A percentile compares a stretch with the other conserved stretches of the same genome.
phyloP scores from a whole-genome alignment of 257 asterid species.

The Euphrasia confusa region DNA sequence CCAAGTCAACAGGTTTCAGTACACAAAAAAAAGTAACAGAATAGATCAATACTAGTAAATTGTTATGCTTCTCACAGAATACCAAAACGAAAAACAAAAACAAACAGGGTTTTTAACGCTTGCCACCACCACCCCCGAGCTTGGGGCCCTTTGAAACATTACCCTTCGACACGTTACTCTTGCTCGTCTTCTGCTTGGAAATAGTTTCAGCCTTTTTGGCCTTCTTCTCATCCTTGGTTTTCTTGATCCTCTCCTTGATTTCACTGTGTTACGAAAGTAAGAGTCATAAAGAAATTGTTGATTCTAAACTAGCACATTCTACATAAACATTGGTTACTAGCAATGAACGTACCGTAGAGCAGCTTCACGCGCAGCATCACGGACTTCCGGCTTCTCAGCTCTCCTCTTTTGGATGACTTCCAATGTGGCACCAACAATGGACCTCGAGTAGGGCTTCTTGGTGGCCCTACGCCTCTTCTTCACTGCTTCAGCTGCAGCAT shows the following conservation, averaged over 20 bases:
- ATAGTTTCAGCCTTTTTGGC: constrained; percentile 8
- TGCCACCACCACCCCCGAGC: constrained; percentile 14
- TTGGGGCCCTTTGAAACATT: constrained; percentile 6
- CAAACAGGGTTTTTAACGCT: not conserved
- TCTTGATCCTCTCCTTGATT: constrained; percentile 18
- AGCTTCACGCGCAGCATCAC: constrained; percentile 17
- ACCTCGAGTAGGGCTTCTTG: constrained; percentile 16
- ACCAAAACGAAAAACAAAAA: not conserved
- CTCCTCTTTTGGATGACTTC: constrained; percentile 16
- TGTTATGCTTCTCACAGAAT: constrained; percentile 6
- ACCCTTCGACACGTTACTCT: constrained; percentile 3
- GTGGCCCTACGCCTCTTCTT: constrained; percentile 16
- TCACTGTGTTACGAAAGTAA: not conserved
- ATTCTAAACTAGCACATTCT: not conserved
- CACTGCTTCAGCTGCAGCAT: constrained; percentile 13
- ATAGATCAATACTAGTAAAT: constrained; percentile 9
- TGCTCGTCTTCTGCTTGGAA: constrained; percentile 6
- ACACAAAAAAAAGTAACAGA: constrained; percentile 23
- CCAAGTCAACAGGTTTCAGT: constrained; percentile 18
- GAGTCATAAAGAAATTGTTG: not conserved
- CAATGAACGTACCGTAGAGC: not conserved
- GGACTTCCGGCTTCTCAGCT: constrained; percentile 10
- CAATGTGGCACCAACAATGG: constrained; percentile 19
- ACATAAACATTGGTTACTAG: not conserved
- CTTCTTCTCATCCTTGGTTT: constrained; percentile 14